Percentiles rank a stretch among this genome's conserved stretches.
Evolutionary conservation across 2,329 filamentous ascomycete genomes (phyloP).

Genomic region (Parastagonospora avenae): DNA sequence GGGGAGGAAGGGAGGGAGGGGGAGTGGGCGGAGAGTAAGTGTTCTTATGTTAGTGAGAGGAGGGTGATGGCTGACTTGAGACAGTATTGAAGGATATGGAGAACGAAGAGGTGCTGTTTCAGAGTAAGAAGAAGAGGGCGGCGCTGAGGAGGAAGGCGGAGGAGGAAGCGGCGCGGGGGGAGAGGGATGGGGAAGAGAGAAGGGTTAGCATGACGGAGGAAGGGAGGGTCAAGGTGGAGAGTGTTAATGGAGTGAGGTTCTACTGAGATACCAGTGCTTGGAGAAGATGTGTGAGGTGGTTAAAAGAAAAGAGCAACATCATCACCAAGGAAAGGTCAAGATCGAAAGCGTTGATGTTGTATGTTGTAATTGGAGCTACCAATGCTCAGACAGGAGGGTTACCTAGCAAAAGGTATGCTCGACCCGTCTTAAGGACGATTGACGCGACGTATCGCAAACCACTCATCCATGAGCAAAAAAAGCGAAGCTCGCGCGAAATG

Average conservation of each 20-base stretch:
- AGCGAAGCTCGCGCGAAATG: no score
- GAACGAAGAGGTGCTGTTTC: slow-evolving; percentile 62
- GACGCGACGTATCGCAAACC: no score
- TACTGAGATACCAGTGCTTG: slow-evolving; percentile 22
- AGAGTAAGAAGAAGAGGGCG: slow-evolving; percentile 47
- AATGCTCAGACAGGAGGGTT: no score
- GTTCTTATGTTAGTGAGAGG: background rate
- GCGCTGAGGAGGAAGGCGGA: slow-evolving; percentile 26
- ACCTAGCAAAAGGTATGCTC: no score
- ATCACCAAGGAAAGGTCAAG: background rate
- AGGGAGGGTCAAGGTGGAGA: slow-evolving; percentile 40
- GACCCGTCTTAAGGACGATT: no score
- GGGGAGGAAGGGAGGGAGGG: slow-evolving; percentile 75
- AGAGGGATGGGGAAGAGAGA: slow-evolving; percentile 25
- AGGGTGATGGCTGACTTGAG: slow-evolving; percentile 11
- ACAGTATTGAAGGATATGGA: slow-evolving; percentile 71
- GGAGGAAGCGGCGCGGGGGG: slow-evolving; percentile 6
- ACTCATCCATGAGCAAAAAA: no score
- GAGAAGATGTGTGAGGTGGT: background rate
- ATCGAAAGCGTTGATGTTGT: no score
- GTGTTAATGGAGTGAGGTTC: slow-evolving; percentile 36
- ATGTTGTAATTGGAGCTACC: no score
- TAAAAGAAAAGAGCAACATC: background rate
- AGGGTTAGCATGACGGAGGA: background rate
- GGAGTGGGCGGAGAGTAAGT: slow-evolving; percentile 85